These are phyloP conservation scores for Cordyceps militaris DNA, from an alignment of 2,329 filamentous ascomycete genomes.

Conservation along the genomic window DNA sequence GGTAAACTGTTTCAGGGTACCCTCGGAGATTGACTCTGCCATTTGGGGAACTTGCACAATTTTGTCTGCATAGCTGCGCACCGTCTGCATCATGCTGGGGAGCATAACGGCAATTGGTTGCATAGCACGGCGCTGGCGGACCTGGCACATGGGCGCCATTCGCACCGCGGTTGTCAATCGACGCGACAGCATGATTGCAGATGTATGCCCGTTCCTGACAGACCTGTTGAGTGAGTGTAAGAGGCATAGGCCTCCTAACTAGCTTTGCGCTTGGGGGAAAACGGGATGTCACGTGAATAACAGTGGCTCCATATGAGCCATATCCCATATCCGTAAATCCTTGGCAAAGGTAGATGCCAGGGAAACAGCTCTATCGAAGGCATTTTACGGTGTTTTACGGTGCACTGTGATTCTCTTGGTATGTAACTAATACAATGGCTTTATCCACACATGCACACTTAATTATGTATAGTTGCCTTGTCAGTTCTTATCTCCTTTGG, in stretches of 20 bases:
- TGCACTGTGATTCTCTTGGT: no score
- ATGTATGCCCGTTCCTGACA: neutral
- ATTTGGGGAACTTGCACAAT: conserved; percentile 93
- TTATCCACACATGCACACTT: neutral
- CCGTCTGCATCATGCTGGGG: conserved; percentile 46
- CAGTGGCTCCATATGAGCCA: no score
- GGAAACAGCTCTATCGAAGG: neutral
- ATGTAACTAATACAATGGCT: no score
- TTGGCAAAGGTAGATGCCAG: neutral
- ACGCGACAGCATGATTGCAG: conserved; percentile 36
- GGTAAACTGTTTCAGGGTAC: conserved; percentile 90
- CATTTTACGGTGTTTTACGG: neutral
- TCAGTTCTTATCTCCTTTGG: neutral
- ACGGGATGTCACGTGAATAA: neutral
- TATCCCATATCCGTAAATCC: neutral
- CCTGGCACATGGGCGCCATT: conserved; percentile 35
- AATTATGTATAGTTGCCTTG: neutral
- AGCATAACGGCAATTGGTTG: conserved; percentile 34
- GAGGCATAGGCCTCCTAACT: neutral
- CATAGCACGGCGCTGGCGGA: conserved; percentile 21
- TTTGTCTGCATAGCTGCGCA: conserved; percentile 66
- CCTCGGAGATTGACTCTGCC: conserved; percentile 98
- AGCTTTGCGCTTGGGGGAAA: neutral
- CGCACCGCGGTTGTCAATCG: conserved; percentile 36
- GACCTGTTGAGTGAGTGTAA: neutral